phyloP scores from a whole-genome alignment of 2,329 filamentous ascomycete species.

The Ascosphaera apis region DNA sequence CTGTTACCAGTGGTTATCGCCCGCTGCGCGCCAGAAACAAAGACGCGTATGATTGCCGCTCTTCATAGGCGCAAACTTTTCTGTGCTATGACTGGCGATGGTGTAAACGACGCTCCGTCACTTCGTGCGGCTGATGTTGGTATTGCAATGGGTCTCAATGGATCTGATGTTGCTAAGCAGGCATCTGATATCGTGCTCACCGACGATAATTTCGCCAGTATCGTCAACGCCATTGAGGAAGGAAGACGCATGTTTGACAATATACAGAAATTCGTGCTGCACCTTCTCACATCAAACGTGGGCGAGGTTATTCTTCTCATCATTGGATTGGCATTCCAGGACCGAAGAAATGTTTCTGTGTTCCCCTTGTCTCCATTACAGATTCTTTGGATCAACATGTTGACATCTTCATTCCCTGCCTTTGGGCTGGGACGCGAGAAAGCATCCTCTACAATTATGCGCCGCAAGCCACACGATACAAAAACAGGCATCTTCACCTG shows the following conservation, averaged over 20 bases:
- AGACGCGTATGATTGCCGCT: conserved; percentile 78
- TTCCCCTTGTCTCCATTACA: conserved; percentile 36
- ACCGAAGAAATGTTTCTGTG: conserved; percentile 27
- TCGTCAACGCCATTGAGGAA: conserved; percentile 62
- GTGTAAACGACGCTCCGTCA: conserved; percentile 68
- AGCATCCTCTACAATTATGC: conserved; percentile 30
- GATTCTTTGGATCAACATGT: conserved; percentile 42
- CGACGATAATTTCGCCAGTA: conserved; percentile 73
- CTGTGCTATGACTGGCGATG: conserved; percentile 74
- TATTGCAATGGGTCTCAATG: conserved; percentile 70
- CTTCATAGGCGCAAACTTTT: conserved; percentile 53
- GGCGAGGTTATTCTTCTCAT: conserved; percentile 34
- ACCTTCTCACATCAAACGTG: conserved; percentile 31
- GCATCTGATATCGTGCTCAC: conserved; percentile 39
- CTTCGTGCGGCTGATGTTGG: conserved; percentile 63
- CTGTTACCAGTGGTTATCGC: conserved; percentile 63
- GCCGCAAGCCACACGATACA: conserved; percentile 29
- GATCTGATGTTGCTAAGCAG: conserved; percentile 67
- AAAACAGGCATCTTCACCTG: conserved; percentile 28
- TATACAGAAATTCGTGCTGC: conserved; percentile 50
- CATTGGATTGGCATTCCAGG: conserved; percentile 35
- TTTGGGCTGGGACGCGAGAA: conserved; percentile 37
- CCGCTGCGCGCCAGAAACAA: conserved; percentile 64
- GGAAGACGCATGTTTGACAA: conserved; percentile 73
- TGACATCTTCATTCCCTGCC: conserved; percentile 34